phyloP scores from a whole-genome alignment of 2,329 filamentous ascomycete species.

The Teratosphaeria pseudoeucalypti region DNA sequence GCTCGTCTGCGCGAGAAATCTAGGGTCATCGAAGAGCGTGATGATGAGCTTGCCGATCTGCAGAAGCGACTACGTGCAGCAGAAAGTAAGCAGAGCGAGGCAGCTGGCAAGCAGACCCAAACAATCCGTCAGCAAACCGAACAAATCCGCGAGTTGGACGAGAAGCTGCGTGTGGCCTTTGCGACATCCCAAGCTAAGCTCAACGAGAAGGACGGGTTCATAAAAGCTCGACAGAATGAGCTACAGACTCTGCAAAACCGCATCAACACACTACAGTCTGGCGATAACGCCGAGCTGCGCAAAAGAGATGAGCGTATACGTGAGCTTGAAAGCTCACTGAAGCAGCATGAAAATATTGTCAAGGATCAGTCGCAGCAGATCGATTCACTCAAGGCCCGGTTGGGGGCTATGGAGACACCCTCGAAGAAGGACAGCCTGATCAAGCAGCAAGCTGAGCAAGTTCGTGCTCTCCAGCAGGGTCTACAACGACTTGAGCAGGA shows the following conservation, averaged over 20 bases:
- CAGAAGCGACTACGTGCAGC: slow-evolving; percentile 20
- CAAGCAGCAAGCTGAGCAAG: slow-evolving; percentile 25
- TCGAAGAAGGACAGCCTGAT: slow-evolving; percentile 28
- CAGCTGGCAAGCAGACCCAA: slow-evolving; percentile 38
- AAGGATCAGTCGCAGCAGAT: slow-evolving; percentile 24
- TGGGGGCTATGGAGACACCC: slow-evolving; percentile 26
- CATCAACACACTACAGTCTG: slow-evolving; percentile 19
- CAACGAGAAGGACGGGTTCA: slow-evolving; percentile 30
- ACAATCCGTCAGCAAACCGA: slow-evolving; percentile 41
- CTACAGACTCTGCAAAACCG: slow-evolving; percentile 23
- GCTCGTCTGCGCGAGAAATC: slow-evolving; percentile 67
- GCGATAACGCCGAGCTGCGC: slow-evolving; percentile 22
- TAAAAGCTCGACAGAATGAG: slow-evolving; percentile 34
- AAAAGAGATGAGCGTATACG: slow-evolving; percentile 23
- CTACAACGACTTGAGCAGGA: slow-evolving; percentile 24
- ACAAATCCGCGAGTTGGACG: slow-evolving; percentile 39
- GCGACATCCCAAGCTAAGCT: slow-evolving; percentile 31
- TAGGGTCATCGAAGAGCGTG: slow-evolving; percentile 58
- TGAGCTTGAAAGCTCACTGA: slow-evolving; percentile 30
- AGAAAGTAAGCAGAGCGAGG: slow-evolving; percentile 19
- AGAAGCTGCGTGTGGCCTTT: slow-evolving; percentile 36
- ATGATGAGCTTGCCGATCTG: slow-evolving; percentile 53
- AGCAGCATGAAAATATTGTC: slow-evolving; percentile 20
- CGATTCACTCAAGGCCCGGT: slow-evolving; percentile 22
- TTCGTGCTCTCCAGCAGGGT: slow-evolving; percentile 23